A percentile compares a stretch with the other conserved stretches of the same genome.
phyloP scores from a whole-genome alignment of 176 grass and related monocot genomes.

The Paspalum vaginatum region DNA sequence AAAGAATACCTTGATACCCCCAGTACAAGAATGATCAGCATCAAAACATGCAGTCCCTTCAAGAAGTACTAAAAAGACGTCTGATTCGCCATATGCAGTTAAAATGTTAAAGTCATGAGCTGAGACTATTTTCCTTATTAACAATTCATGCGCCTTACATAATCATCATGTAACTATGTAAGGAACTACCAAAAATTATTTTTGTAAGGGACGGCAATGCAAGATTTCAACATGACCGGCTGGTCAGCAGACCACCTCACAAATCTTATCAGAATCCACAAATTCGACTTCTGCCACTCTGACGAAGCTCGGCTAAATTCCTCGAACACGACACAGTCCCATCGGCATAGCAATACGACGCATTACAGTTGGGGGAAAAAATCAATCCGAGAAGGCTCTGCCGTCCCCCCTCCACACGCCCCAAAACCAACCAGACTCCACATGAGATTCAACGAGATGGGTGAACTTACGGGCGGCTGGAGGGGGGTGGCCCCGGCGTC shows the following conservation, averaged over 20 bases:
- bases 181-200: neutral
- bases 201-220: neutral
- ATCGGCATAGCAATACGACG: neutral
- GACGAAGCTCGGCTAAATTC: neutral
- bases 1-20: neutral
- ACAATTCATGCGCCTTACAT: neutral
- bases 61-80: neutral
- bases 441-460: neutral
- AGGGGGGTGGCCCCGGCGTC: conserved; percentile 2
- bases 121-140: neutral
- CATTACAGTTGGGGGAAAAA: neutral
- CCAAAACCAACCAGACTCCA: neutral
- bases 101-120: neutral
- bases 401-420: neutral
- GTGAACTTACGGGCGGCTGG: conserved; percentile 29
- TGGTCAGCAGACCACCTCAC: neutral
- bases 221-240: neutral
- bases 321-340: neutral
- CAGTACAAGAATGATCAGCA: neutral
- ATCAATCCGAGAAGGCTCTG: no score
- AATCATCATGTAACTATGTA: neutral
- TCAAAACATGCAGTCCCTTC: neutral
- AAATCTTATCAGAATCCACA: neutral
- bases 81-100: neutral
- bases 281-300: no score